Evolutionary conservation across 768 basidiomycete species (phyloP).

Genomic region (Kwoniella heveanensis): DNA sequence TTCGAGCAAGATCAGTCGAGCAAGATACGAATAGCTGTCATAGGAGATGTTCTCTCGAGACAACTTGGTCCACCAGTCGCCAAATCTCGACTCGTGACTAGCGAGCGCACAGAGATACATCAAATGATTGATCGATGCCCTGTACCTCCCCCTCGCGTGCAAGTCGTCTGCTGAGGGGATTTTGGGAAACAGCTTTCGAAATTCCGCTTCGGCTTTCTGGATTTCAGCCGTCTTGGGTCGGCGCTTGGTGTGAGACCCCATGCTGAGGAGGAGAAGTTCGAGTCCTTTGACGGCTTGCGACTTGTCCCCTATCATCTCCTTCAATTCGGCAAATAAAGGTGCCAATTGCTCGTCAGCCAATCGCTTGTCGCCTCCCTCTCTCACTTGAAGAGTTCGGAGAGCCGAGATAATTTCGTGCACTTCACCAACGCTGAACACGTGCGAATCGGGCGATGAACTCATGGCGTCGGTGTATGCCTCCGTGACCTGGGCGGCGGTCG

Average conservation of each 20-base stretch:
- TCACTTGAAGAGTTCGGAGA: constrained; percentile 7
- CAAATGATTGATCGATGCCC: constrained; percentile 31
- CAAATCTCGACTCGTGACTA: constrained; percentile 16
- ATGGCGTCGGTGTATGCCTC: constrained; percentile 20
- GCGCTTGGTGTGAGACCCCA: background rate
- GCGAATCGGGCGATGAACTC: constrained; percentile 28
- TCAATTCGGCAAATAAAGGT: constrained; percentile 22
- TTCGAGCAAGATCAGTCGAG: constrained; percentile 30
- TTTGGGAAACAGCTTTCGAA: constrained; percentile 7
- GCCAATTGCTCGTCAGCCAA: constrained; percentile 5
- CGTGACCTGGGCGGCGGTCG: constrained; percentile 35
- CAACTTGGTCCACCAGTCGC: constrained; percentile 24
- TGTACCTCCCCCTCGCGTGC: background rate
- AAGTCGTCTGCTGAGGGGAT: background rate
- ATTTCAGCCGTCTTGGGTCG: constrained; percentile 20
- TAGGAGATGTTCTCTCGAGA: constrained; percentile 2
- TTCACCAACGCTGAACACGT: constrained; percentile 32
- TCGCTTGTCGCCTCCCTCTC: constrained; percentile 16
- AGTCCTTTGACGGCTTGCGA: constrained; percentile 10
- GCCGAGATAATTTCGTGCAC: constrained; percentile 19
- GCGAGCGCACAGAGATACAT: constrained; percentile 41
- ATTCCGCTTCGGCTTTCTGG: constrained; percentile 13
- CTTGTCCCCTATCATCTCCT: constrained; percentile 16
- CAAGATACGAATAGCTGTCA: constrained; percentile 33
- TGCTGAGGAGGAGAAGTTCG: constrained; percentile 9